phyloP scores from a whole-genome alignment of 768 basidiomycete species.

The Pisolithus tinctorius region DNA sequence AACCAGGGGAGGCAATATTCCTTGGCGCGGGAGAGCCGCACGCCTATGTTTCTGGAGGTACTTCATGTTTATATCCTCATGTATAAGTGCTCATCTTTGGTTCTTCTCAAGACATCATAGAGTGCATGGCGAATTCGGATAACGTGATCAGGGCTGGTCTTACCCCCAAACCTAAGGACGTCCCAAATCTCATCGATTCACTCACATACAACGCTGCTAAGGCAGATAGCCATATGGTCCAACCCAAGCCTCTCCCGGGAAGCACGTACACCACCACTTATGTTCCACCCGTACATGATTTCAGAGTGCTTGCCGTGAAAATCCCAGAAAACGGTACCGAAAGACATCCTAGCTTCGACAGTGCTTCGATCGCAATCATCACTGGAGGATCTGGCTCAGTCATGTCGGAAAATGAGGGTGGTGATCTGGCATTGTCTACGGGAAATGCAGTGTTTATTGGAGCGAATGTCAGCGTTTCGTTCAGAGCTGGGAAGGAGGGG shows the following conservation, averaged over 20 bases:
- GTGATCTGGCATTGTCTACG: slow-evolving; percentile 36
- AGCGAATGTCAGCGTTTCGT: slow-evolving; percentile 52
- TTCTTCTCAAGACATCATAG: slow-evolving; percentile 74
- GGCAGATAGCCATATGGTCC: slow-evolving; percentile 63
- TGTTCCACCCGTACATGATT: slow-evolving; percentile 91
- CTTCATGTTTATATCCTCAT: slow-evolving; percentile 13
- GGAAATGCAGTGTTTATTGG: slow-evolving; percentile 85
- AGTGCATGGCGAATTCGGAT: slow-evolving; percentile 98
- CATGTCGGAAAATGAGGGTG: slow-evolving; percentile 36
- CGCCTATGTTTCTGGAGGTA: slow-evolving; percentile 91
- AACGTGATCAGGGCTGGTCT: slow-evolving; percentile 98
- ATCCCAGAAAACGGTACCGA: slow-evolving; percentile 42
- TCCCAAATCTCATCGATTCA: slow-evolving; percentile 80
- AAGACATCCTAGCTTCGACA: slow-evolving; percentile 57
- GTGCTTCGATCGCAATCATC: slow-evolving; percentile 81
- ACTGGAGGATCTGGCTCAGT: slow-evolving; percentile 61
- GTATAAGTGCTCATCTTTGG: slow-evolving; percentile 1
- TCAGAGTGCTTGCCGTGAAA: slow-evolving; percentile 69
- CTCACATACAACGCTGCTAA: slow-evolving; percentile 78
- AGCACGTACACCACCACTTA: slow-evolving; percentile 50
- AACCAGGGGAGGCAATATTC: slow-evolving; percentile 88
- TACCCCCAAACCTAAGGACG: slow-evolving; percentile 93
- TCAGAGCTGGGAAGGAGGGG: slow-evolving; percentile 29
- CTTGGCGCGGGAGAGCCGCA: slow-evolving; percentile 95
- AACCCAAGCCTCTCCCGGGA: slow-evolving; percentile 44